These are phyloP conservation scores for Penicillium diatomitis DNA, from an alignment of 495 filamentous ascomycete species.

Conservation along the genomic window DNA sequence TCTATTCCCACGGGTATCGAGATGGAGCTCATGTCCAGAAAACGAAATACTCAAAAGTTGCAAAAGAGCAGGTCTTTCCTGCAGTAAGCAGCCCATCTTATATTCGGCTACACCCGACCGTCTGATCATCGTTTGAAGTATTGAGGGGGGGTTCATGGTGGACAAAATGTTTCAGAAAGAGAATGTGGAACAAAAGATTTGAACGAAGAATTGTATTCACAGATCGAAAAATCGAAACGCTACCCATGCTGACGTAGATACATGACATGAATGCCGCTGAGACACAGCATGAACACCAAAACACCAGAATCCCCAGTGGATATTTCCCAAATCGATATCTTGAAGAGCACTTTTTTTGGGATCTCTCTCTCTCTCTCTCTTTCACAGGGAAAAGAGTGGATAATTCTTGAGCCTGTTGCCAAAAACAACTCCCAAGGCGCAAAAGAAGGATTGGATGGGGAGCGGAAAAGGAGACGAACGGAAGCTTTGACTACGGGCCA, in stretches of 20 bases:
- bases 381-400: no score
- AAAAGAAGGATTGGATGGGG: constrained; percentile 17
- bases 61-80: no score
- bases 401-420: no score
- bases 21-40: no score
- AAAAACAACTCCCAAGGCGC: not conserved
- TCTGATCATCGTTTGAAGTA: not conserved
- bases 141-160: not conserved
- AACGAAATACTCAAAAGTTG: no score
- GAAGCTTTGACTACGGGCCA: constrained; percentile 26
- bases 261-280: constrained; percentile 22
- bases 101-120: no score
- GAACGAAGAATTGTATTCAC: constrained; percentile 18
- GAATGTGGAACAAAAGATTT: constrained; percentile 11
- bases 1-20: not conserved
- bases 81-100: no score
- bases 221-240: constrained; percentile 20
- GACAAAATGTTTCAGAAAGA: not conserved
- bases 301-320: constrained; percentile 24
- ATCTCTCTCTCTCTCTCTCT: no score
- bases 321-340: constrained; percentile 24
- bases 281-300: constrained; percentile 23
- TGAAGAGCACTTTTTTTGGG: constrained; percentile 23
- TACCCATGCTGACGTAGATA: constrained; percentile 26
- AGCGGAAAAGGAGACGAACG: constrained; percentile 21